A percentile compares a stretch with the other conserved stretches of the same genome.
phyloP scores from a whole-genome alignment of 306 rosid genomes.

The Gynostemma pentaphyllum region DNA sequence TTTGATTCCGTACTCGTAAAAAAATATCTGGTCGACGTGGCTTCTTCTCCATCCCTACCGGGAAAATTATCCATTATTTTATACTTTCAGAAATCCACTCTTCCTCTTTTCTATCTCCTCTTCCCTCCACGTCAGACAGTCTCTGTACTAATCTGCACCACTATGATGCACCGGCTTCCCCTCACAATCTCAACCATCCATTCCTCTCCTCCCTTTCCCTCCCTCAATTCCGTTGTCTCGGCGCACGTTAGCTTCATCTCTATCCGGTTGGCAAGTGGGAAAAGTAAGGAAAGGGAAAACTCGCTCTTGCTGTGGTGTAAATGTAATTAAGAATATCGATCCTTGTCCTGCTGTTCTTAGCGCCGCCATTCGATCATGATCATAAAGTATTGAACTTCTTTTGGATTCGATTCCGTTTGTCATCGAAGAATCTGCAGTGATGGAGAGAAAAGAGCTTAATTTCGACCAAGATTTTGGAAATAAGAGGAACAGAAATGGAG shows the following conservation, averaged over 20 bases:
- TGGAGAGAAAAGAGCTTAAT: constrained; percentile 44
- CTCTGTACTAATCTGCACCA: constrained; percentile 12
- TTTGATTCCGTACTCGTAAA: background rate
- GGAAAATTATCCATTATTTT: constrained; percentile 28
- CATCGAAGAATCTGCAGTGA: constrained; percentile 14
- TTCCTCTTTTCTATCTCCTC: constrained; percentile 24
- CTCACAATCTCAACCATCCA: background rate
- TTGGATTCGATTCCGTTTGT: too few species aligned
- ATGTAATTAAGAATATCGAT: too few species aligned
- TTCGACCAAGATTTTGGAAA: constrained; percentile 36
- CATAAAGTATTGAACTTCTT: constrained; percentile 8
- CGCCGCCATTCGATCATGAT: constrained; percentile 6
- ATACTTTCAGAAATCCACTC: background rate
- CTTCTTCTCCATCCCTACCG: constrained; percentile 35
- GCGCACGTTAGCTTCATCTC: background rate
- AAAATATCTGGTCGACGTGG: constrained; percentile 37
- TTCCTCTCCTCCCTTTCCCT: too few species aligned
- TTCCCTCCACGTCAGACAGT: constrained; percentile 21
- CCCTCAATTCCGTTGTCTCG: background rate
- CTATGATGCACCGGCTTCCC: too few species aligned
- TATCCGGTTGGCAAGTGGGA: background rate
- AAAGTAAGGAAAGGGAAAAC: background rate
- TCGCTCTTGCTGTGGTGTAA: background rate
- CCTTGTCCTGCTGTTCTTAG: background rate
- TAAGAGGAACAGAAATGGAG: constrained; percentile 26